Evolutionary conservation across 2,329 filamentous ascomycete genomes (phyloP), one percentile per base, ranked within the genome.

Genomic region (Pseudocercospora musae): DNA sequence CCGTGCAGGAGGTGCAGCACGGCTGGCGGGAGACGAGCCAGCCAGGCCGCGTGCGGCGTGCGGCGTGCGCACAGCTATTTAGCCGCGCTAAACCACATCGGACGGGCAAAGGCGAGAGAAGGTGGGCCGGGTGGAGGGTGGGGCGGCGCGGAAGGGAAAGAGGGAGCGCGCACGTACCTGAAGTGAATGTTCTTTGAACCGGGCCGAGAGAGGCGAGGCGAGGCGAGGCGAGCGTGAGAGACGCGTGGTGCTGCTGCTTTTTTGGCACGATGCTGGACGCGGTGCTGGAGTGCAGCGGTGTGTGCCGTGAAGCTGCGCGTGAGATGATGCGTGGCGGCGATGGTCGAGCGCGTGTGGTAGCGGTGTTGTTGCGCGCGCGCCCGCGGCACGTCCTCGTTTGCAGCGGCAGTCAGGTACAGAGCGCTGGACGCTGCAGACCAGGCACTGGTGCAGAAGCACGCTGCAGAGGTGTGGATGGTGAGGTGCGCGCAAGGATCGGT

Each of bases 371-470:
- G n/a, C n/a, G n/a, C n/a, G n/a, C 58, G 58, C 31, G 58, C 54
- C 48, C 52, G 59, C 44, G 53, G 57, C 57, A 40, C 40, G 48
- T 58, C 57, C 58, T 50, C 61, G 63, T 64, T 63, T 63, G 63
- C 65, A 57, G 63, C 62, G 59, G 63, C 65, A 57, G 64, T 58
- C 60, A 65, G 66, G 66, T 64, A 68, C 64, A 44, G 50, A 57
- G 62, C 59, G 63, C 55, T 52, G 59, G 57, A 52, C 42, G 56
- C 29, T 58, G 29, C 37, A 42, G 57, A 52, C 48, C 46, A 49
- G 23, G 57, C 29, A 52, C 50, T 31, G 44, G n/a, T 58, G 55
- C 55, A 58, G 55, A 20, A 27, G 33, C 55, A 31, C 33, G 56
- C 40, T 54, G 59, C 53, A 40, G 49, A 15, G 25, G 49, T 25